Evolutionary conservation across 2,329 filamentous ascomycete species (phyloP), one percentile per base, ranked within the genome.

Genomic region (Sclerotiophoma versabilis): DNA sequence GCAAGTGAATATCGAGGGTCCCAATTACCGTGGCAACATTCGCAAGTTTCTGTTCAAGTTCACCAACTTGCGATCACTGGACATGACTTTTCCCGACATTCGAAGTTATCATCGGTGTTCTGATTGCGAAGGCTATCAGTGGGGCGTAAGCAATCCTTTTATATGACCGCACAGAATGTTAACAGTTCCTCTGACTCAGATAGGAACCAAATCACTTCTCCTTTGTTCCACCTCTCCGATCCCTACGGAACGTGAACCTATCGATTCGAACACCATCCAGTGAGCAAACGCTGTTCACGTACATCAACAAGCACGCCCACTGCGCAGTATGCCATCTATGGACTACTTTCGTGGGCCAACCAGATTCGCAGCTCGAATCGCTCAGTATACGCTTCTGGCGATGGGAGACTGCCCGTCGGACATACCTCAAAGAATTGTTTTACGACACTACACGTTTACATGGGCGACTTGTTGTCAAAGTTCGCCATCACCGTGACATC

Each of bases 341-440:
- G 59, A 29, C 34, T 2, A 47, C 11, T 0, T 58, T 51, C 29
- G 19, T 15, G 10, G 37, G 36, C 10, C n/a, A 14, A 4, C 11
- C 36, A 25, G 15, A 42, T 2, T 43, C 34, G 5, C 29, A 45
- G 10, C 36, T 59, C 10, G 47, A 59, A 10, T 45, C 25, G 17
- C 39, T 59, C 10, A 52, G 34, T 10, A 22, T 63, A 17, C 37
- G 26, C 1, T 53, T 57, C 10, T 63, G 60, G 60, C 53, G 55
- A 20, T 58, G 52, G 58, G 50, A 57, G 14, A 43, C 11, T 6
- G 50, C 38, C 5, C 37, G 44, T 11, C 10, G 15, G 3, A 43
- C 37, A 10, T n/a, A 15, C 5, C 23, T 54, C 1, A 26, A 43
- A 22, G 37, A 48, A 6, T 5, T 48, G 4, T 15, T 44, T 1